Evolutionary conservation across 2,329 filamentous ascomycete species (phyloP), one percentile per base, ranked within the genome.

Genomic region (Chaetothyriales sp.): DNA sequence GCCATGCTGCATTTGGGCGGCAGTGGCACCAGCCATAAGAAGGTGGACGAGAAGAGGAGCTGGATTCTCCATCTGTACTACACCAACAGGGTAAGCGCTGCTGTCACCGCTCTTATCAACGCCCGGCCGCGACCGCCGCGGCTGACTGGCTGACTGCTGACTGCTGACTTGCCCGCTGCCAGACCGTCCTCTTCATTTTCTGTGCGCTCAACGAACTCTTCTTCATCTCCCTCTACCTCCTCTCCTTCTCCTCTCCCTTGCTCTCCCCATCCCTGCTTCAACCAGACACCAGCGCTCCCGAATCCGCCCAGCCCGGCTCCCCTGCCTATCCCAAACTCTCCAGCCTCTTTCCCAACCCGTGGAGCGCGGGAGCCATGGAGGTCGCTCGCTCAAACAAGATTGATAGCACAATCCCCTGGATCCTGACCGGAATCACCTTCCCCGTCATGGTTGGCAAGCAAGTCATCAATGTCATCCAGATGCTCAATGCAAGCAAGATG

Each of bases 161-260:
- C 33, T 40, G 33, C 46, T 46, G 22, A 48, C 20, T 51, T 53
- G 18, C 56, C 18, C 37, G 19, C 5, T 33, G 46, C 7, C 54
- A 95, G 90, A 85, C 76, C 51, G 89, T 98, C 46, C 77, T 98
- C 44, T 98, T 98, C 73, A 70, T 87, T 56, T 86, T 88, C 70
- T 98, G 92, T 74, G 77, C 81, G 53, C 72, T 94, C 60, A 98
- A 98, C 69, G 92, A 98, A 71, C 72, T 89, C 58, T 98, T 95
- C 77, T 98, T 98, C 77, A 95, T 98, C 66, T 89, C 88, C 28
- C 81, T 98, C 56, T 98, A 98, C 73, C 85, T 98, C 50, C 83
- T 98, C 54, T 95, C 89, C 63, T 98, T 98, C 76, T 94, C 86
- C 53, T 94, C 87, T 52, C 90, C 90, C 1, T 79, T 82, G 40